phyloP scores from a whole-genome alignment of 139 green algal species.

The Tetraselmis striata region DNA sequence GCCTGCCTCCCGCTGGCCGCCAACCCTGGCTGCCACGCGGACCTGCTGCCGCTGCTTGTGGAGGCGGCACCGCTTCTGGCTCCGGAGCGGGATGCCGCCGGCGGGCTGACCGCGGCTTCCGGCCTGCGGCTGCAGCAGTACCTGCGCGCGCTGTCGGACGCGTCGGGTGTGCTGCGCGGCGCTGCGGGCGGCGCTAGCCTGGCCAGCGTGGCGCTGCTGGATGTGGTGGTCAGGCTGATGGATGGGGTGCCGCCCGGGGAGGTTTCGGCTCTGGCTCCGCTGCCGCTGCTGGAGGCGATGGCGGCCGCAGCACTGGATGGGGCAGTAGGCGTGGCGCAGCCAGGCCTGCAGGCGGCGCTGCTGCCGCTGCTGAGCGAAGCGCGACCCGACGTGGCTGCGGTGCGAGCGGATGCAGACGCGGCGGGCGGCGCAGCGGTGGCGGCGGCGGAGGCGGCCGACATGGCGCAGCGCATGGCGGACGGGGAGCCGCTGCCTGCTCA shows the following conservation, averaged over 20 bases:
- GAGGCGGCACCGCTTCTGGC: neutral
- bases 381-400: neutral
- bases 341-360: neutral
- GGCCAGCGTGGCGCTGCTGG: neutral
- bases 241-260: neutral
- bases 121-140: neutral
- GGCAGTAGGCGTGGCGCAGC: neutral
- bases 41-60: neutral
- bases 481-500: neutral
- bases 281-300: neutral
- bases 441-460: neutral
- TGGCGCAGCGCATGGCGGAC: neutral
- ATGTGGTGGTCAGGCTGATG: neutral
- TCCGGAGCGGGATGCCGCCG: neutral
- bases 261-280: neutral
- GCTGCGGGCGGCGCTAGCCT: neutral
- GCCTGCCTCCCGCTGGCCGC: neutral
- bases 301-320: neutral
- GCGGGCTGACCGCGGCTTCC: neutral
- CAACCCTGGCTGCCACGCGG: neutral
- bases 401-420: neutral
- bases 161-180: neutral
- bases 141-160: neutral
- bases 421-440: no score
- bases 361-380: neutral